Percentiles rank a stretch among this genome's conserved stretches.
Evolutionary conservation across 345 rosid species (phyloP).

Genomic region (Adansonia digitata): DNA sequence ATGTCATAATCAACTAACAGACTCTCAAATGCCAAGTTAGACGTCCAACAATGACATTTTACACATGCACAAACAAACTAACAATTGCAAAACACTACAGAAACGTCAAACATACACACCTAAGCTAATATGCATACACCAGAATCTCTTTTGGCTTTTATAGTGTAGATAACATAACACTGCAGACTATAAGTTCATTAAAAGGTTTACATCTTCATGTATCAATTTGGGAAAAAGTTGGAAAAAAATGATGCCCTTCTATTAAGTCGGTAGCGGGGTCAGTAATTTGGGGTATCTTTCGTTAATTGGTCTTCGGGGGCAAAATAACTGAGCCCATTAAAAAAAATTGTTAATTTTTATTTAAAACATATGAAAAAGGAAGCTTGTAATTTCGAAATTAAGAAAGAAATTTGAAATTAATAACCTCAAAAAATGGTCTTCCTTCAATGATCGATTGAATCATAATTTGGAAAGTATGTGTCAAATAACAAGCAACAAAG

Average conservation of each 20-base stretch:
- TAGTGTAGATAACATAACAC: neutral
- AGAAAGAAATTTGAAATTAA: neutral
- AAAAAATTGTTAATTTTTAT: neutral
- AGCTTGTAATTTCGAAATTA: neutral
- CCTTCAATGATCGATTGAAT: slow-evolving; percentile 14
- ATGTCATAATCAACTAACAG: neutral
- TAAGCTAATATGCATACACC: too few species aligned
- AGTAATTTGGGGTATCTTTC: neutral
- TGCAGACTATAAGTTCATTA: neutral
- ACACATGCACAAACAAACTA: too few species aligned
- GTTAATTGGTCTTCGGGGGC: neutral
- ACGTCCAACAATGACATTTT: neutral
- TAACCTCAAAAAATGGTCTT: slow-evolving; percentile 23
- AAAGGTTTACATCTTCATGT: neutral
- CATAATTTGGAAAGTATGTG: slow-evolving; percentile 8
- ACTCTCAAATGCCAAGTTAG: neutral
- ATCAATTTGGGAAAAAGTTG: neutral
- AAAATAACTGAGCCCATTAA: neutral
- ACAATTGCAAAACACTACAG: neutral
- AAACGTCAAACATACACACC: neutral
- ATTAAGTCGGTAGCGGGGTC: neutral
- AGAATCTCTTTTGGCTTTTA: neutral
- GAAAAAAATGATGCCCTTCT: too few species aligned
- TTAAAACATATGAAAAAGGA: neutral
- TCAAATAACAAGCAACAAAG: neutral